These are phyloP conservation scores for Marchantia paleacea DNA, from an alignment of 225 moss, liverwort and hornwort species.

Conservation along the genomic window DNA sequence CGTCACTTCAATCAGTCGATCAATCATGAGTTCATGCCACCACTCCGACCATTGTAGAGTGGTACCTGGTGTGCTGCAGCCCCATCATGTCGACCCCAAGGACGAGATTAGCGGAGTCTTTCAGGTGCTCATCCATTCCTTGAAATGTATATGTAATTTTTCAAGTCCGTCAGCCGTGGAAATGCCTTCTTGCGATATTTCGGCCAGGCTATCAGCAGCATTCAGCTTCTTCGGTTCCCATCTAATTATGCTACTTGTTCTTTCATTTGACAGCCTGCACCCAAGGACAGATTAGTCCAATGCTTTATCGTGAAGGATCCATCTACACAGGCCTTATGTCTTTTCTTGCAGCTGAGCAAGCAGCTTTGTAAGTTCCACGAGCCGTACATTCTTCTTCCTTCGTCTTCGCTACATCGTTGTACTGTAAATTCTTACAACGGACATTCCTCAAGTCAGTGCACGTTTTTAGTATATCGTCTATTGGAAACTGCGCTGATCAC, in stretches of 20 bases:
- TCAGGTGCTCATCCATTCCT: neutral
- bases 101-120: constrained; percentile 13
- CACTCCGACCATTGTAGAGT: neutral
- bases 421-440: no score
- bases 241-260: no score
- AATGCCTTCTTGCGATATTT: no score
- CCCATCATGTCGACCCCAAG: constrained; percentile 7
- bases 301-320: constrained; percentile 23
- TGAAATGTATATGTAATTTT: neutral
- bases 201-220: no score
- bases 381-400: neutral
- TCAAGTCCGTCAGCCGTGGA: no score
- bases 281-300: constrained; percentile 23
- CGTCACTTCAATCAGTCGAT: constrained; percentile 1
- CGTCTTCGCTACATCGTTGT: no score
- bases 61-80: constrained; percentile 18
- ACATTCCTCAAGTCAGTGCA: neutral
- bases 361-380: constrained; percentile 13
- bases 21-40: constrained; percentile 15
- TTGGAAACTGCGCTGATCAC: neutral
- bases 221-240: no score
- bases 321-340: constrained; percentile 9
- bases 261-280: constrained; percentile 17
- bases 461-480: neutral
- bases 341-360: constrained; percentile 17